Conservation (phyloP, 2,329 filamentous ascomycete genomes). For the Arthrinium phaeospermum region DNA sequence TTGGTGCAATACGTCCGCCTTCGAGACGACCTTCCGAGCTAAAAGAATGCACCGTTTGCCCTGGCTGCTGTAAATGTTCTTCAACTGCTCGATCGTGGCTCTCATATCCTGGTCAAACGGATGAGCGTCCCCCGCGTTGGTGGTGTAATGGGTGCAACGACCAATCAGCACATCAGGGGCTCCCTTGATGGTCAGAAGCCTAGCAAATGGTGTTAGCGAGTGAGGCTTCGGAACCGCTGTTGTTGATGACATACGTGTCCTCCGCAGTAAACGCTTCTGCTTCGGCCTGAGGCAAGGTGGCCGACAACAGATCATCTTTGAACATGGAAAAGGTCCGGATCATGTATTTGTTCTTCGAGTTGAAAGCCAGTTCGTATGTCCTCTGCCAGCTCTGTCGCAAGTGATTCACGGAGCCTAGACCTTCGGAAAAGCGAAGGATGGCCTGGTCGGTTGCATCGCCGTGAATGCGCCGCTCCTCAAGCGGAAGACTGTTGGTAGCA, state of each 20-base stretch:
- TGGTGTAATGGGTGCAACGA: conserved; percentile 44
- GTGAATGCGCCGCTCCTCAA: conserved; percentile 42
- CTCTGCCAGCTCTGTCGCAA: conserved; percentile 28
- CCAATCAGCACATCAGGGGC: conserved; percentile 57
- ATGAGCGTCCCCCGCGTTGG: conserved; percentile 38
- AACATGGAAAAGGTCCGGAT: conserved; percentile 56
- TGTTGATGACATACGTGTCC: conserved; percentile 6
- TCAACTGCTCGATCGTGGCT: conserved; percentile 41
- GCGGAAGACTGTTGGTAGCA: conserved; percentile 40
- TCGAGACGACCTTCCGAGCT: conserved; percentile 43
- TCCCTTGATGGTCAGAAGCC: conserved; percentile 58
- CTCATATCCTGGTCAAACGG: conserved; percentile 42
- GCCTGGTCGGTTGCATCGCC: conserved; percentile 52
- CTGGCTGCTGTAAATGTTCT: conserved; percentile 47
- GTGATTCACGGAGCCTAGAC: conserved; percentile 25
- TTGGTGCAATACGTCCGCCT: neutral
- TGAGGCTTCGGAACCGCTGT: conserved; percentile 52
- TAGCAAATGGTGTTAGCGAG: conserved; percentile 24
- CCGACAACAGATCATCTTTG: conserved; percentile 34
- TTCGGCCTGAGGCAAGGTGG: conserved; percentile 10
- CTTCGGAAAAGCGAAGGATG: conserved; percentile 46
- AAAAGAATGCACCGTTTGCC: conserved; percentile 51
- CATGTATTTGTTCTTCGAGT: conserved; percentile 58
- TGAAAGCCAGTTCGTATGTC: conserved; percentile 51
- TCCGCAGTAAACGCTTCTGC: neutral